Base-by-base conservation (phyloP, 2,329 filamentous ascomycete genomes). In the Diaporthe velutina region DNA sequence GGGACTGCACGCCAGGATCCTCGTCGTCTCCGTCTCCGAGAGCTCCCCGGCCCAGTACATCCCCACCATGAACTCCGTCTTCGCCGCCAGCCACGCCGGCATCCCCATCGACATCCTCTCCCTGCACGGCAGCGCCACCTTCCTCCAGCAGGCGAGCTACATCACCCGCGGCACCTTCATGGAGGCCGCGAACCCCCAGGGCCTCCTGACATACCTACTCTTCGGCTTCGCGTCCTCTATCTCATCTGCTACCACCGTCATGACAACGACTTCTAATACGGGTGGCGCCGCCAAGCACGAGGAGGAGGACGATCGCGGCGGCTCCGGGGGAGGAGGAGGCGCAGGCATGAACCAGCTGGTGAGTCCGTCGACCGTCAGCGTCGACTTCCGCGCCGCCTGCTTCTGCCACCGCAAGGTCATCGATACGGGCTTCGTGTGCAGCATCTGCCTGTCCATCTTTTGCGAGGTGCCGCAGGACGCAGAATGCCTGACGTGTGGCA, bases 321-420 rank as follows among this genome's bases (percentile, higher is more conserved):
- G 28, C 22, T 25, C 86, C 19, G 89, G 86, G 92, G 13, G 71
- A 10, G 73, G 71, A 12, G 73, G 73, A 40, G 72, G 52, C 28
- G 73, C 67, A 2, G 55, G 67, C 38, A 58, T 80, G 3, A 79
- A 89, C 60, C 90, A 93, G 74, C 86, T 99, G 55, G 89, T 98
- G 55, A 87, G 93, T 6, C 96, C 97, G 0, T 95, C 94, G 10
- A 93, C 95, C 50, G 94, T 96, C 73, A 92, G 93, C 58, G 95
- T 99, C 57, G 97, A 99, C 84, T 99, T 99, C 83, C 92, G 97
- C 57, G 96, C 97, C n/a, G 97, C 97, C 4, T 99, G 97, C 82
- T 99, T 99, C 85, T 99, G 97, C 82, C 97, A 99, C 84, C 90
- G 96, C 68, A 91, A 91, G 48, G 95, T 98, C 28, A 93, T 99